Evolutionary conservation across 768 basidiomycete genomes (phyloP).

Genomic region (Russula brevipes): DNA sequence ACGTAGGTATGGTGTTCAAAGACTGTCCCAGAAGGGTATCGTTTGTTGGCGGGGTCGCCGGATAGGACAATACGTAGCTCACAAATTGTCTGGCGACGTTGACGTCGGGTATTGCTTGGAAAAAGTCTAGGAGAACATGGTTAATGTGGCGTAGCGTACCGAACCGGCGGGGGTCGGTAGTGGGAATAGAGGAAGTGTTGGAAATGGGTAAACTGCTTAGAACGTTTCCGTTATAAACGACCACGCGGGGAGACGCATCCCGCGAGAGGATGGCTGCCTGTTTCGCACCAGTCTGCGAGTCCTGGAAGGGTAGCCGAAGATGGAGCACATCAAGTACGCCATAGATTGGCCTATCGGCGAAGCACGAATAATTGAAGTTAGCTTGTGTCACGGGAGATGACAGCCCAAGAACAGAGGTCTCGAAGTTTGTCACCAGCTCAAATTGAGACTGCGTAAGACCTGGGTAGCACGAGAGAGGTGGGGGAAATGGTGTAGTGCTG

Average conservation of each 20-base stretch:
- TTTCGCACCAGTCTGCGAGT: constrained; percentile 39
- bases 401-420: constrained; percentile 49
- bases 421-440: constrained; percentile 43
- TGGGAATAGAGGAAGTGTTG: constrained; percentile 32
- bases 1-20: constrained; percentile 43
- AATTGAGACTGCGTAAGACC: constrained; percentile 38
- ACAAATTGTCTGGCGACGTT: constrained; percentile 45
- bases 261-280: constrained; percentile 48
- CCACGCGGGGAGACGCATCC: constrained; percentile 43
- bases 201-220: constrained; percentile 46
- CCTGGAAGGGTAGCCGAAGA: constrained; percentile 53
- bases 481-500: constrained; percentile 45
- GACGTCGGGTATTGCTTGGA: constrained; percentile 45
- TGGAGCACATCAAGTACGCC: constrained; percentile 53
- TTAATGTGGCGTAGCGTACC: constrained; percentile 51
- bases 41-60: constrained; percentile 39
- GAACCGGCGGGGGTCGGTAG: constrained; percentile 46
- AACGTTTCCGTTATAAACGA: constrained; percentile 48
- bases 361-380: constrained; percentile 48
- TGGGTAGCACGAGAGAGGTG: constrained; percentile 60
- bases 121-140: constrained; percentile 55
- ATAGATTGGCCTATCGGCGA: constrained; percentile 54
- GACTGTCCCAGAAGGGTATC: constrained; percentile 38
- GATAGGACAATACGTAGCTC: constrained; percentile 42
- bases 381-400: constrained; percentile 31